These are phyloP conservation scores for Lizonia empirigonia DNA, from an alignment of 2,329 filamentous ascomycete genomes.

Conservation along the genomic window DNA sequence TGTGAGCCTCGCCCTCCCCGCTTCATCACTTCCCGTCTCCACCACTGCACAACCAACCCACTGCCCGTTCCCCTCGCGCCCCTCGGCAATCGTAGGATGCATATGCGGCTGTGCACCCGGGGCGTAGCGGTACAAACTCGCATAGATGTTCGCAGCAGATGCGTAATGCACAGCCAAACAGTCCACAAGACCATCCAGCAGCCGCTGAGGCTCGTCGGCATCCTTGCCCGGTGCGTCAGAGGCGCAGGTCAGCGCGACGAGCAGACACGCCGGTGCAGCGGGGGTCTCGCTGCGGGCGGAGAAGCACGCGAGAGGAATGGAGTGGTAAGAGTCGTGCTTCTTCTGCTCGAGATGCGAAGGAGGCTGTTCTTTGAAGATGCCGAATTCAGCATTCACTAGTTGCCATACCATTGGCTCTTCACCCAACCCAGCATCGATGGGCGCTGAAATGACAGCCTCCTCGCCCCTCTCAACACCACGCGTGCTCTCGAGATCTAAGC, in stretches of 20 bases:
- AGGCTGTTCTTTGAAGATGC: conserved; percentile 11
- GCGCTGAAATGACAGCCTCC: not conserved
- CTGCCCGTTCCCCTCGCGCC: conserved; percentile 9
- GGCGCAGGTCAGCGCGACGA: conserved; percentile 3
- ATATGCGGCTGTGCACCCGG: conserved; percentile 20
- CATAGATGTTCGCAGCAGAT: not conserved
- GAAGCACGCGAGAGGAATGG: not conserved
- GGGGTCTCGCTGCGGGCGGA: not conserved
- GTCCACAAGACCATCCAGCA: not conserved
- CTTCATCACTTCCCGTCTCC: not conserved
- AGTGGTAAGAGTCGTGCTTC: not conserved
- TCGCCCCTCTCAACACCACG: conserved; percentile 12
- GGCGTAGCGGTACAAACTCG: conserved; percentile 15
- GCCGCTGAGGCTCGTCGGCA: not conserved
- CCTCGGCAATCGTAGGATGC: conserved; percentile 22
- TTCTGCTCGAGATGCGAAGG: not conserved
- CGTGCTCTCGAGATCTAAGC: conserved; percentile 25
- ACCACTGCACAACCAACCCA: conserved; percentile 12
- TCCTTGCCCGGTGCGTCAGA: not conserved
- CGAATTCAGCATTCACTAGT: conserved; percentile 22
- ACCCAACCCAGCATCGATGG: conserved; percentile 1
- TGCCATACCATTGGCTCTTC: conserved; percentile 24
- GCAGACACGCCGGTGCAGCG: not conserved
- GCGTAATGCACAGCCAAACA: not conserved
- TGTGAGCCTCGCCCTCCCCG: not conserved